These are phyloP conservation scores for Prunus persica DNA, from an alignment of 306 rosid genomes.

Conservation along the genomic window DNA sequence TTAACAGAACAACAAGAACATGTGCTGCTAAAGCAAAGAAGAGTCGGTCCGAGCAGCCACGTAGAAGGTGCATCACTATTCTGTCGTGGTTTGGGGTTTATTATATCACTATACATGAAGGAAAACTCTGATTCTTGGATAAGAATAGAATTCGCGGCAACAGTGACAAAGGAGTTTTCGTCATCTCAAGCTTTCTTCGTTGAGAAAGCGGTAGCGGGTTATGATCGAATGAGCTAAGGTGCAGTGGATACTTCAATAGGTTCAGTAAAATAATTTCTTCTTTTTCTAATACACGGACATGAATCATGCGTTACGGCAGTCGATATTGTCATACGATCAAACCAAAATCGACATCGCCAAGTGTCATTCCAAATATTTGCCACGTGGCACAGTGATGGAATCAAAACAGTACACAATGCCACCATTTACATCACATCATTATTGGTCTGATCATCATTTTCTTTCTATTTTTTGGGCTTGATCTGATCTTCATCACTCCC, in stretches of 20 bases:
- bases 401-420: no score
- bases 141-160: constrained; percentile 16
- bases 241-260: neutral
- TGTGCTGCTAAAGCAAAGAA: constrained; percentile 3
- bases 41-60: constrained; percentile 12
- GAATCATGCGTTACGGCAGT: no score
- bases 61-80: constrained; percentile 7
- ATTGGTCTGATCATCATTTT: no score
- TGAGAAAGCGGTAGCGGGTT: neutral
- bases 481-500: no score
- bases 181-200: neutral
- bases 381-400: no score
- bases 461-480: no score
- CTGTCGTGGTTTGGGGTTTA: constrained; percentile 26
- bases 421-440: no score
- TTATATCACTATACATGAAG: neutral
- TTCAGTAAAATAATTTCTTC: no score
- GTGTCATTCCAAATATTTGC: no score
- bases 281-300: no score
- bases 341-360: no score
- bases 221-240: neutral
- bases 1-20: constrained; percentile 3
- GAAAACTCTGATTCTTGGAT: constrained; percentile 12
- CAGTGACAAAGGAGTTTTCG: neutral
- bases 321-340: no score